A percentile compares a stretch with the other conserved stretches of the same genome.
These are phyloP conservation scores for Geotrichum restrictum DNA, from an alignment of 1,139 yeast genomes.

Conservation along the genomic window DNA sequence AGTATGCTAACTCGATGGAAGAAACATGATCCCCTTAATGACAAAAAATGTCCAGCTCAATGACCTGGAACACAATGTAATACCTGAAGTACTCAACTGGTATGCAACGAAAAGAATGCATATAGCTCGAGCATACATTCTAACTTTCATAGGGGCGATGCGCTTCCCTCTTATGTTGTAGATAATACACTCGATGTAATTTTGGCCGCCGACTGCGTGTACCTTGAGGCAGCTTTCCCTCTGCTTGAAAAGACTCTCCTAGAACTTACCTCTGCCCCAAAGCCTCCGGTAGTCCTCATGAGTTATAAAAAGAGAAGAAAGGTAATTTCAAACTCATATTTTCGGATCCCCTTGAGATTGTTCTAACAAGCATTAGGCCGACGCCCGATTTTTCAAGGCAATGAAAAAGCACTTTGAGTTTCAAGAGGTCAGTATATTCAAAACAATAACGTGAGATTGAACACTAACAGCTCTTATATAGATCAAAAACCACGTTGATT, in stretches of 20 bases:
- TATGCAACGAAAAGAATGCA: conserved; percentile 18
- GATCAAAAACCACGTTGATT: conserved; percentile 42
- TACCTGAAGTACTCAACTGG: conserved; percentile 48
- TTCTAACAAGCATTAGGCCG: conserved; percentile 38
- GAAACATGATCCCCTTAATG: conserved; percentile 47
- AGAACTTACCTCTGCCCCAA: conserved; percentile 40
- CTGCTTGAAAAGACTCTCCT: conserved; percentile 47
- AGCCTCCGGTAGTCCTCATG: conserved; percentile 46
- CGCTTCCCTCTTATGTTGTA: conserved; percentile 40
- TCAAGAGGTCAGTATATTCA: conserved; percentile 30
- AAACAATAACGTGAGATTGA: no score
- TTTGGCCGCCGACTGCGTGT: conserved; percentile 57
- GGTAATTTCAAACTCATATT: conserved; percentile 24
- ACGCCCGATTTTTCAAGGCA: conserved; percentile 46
- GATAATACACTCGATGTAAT: conserved; percentile 43
- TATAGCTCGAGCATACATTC: neutral
- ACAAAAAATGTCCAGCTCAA: conserved; percentile 44
- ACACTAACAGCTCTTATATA: conserved; percentile 20
- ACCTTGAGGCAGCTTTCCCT: conserved; percentile 52
- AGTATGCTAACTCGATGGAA: conserved; percentile 17
- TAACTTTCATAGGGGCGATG: conserved; percentile 40
- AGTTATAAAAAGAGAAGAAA: conserved; percentile 51
- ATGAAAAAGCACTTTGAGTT: conserved; percentile 24
- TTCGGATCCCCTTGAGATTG: neutral
- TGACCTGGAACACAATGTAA: conserved; percentile 37